A percentile compares a stretch with the other conserved stretches of the same genome.
Conservation (phyloP, 805 yeast species). For the Lipomyces chichibuensis region DNA sequence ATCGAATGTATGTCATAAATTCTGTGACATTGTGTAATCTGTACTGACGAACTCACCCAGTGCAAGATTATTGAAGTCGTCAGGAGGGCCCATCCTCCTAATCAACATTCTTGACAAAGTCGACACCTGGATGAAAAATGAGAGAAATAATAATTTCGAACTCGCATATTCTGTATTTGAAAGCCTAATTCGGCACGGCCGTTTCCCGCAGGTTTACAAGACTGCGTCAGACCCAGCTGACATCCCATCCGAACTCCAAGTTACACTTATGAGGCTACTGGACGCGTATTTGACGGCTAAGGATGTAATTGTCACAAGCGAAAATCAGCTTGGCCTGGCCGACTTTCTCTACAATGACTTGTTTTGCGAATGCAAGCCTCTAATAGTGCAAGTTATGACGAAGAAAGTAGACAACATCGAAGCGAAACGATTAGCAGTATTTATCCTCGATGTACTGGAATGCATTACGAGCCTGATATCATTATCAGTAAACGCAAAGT, state of each 20-base stretch:
- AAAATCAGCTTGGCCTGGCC: conserved; percentile 11
- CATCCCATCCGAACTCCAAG: conserved; percentile 19
- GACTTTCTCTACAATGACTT: conserved; percentile 14
- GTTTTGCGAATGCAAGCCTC: conserved; percentile 22
- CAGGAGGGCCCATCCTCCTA: conserved; percentile 8
- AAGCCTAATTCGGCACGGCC: conserved; percentile 10
- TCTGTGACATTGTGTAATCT: neutral
- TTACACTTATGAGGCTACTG: conserved; percentile 19
- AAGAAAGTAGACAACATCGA: conserved; percentile 9
- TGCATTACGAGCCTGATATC: conserved; percentile 15
- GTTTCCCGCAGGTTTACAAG: conserved; percentile 7
- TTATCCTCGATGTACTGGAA: conserved; percentile 10
- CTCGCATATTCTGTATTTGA: conserved; percentile 17
- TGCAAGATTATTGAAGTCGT: neutral
- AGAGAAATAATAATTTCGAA: conserved; percentile 22
- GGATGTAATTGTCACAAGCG: neutral
- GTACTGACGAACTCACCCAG: neutral
- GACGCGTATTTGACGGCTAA: conserved; percentile 25
- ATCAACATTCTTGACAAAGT: conserved; percentile 7
- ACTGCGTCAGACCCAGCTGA: neutral
- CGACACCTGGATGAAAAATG: conserved; percentile 18
- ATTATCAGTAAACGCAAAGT: conserved; percentile 3
- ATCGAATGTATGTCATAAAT: conserved; percentile 16
- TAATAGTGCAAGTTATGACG: conserved; percentile 22
- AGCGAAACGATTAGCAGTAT: conserved; percentile 9